phyloP scores from a whole-genome alignment of 1,284 basidiomycete genomes.

The Pterulicium gracile region DNA sequence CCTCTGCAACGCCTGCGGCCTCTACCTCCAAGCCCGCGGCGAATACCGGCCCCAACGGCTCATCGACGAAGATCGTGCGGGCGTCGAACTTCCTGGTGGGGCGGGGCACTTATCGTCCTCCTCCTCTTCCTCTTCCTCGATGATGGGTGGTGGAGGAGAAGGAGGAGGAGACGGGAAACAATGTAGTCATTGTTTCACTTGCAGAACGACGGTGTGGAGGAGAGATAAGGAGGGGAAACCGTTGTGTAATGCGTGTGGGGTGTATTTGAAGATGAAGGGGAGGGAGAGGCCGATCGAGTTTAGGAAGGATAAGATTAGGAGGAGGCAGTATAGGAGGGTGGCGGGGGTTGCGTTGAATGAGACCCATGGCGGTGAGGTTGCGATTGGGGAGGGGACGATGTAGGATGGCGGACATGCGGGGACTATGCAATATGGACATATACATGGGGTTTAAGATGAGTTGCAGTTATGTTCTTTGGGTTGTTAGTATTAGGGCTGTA shows the following conservation, averaged over 20 bases:
- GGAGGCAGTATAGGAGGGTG: neutral
- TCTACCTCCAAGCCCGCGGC: neutral
- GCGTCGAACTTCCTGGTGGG: no score
- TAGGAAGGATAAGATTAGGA: slow-evolving; percentile 13
- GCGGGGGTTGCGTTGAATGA: neutral
- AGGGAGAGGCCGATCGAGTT: slow-evolving; percentile 32
- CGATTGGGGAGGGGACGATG: no score
- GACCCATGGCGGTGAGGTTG: no score
- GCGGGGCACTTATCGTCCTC: no score
- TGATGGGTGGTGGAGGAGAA: no score
- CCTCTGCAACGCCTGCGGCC: slow-evolving; percentile 2
- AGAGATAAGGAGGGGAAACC: slow-evolving; percentile 1
- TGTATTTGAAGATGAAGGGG: slow-evolving; percentile 32
- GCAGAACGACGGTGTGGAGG: slow-evolving; percentile 1
- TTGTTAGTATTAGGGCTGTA: no score
- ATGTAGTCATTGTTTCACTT: no score
- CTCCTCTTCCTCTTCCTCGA: neutral
- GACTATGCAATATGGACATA: no score
- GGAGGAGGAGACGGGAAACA: slow-evolving; percentile 2
- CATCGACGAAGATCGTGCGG: slow-evolving; percentile 1
- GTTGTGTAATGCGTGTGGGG: slow-evolving; percentile 38
- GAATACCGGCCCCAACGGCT: slow-evolving; percentile 1
- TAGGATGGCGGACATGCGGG: no score
- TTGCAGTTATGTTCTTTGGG: no score
- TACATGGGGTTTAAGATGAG: no score